Evolutionary conservation across 2,329 filamentous ascomycete species (phyloP).

Genomic region (Cladosporium sp.): DNA sequence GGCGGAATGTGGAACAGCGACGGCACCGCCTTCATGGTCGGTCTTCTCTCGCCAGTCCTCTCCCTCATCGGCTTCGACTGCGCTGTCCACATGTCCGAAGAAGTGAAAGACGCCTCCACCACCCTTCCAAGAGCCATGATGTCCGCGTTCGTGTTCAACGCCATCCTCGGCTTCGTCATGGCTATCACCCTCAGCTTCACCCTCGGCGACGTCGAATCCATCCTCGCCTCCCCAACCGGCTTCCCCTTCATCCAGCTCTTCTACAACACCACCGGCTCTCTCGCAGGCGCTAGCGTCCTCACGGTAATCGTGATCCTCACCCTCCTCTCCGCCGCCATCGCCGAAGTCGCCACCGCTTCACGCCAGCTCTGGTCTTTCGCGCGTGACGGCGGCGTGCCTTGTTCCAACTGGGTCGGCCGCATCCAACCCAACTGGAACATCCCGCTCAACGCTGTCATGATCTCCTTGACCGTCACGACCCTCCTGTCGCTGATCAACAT

Average conservation of each 20-base stretch:
- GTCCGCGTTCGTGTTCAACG: slow-evolving; percentile 46
- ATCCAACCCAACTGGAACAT: slow-evolving; percentile 27
- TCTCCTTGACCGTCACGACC: slow-evolving; percentile 52
- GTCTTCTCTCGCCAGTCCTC: slow-evolving; percentile 31
- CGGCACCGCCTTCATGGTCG: slow-evolving; percentile 31
- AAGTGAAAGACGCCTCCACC: slow-evolving; percentile 45
- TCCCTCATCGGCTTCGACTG: slow-evolving; percentile 35
- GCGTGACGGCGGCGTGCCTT: slow-evolving; percentile 40
- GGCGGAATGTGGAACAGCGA: slow-evolving; percentile 32
- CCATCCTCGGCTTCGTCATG: slow-evolving; percentile 44
- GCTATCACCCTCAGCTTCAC: slow-evolving; percentile 44
- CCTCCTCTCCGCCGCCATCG: slow-evolving; percentile 30
- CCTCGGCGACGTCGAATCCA: slow-evolving; percentile 37
- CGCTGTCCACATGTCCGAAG: slow-evolving; percentile 43
- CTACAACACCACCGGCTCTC: slow-evolving; percentile 41
- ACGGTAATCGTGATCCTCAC: slow-evolving; percentile 37
- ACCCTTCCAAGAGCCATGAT: slow-evolving; percentile 48
- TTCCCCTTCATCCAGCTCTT: slow-evolving; percentile 52
- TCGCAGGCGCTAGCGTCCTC: slow-evolving; percentile 44
- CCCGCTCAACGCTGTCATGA: slow-evolving; percentile 32
- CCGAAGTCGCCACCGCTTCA: slow-evolving; percentile 38
- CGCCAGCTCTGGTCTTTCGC: slow-evolving; percentile 40
- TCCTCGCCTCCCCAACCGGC: slow-evolving; percentile 40
- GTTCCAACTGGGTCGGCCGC: slow-evolving; percentile 33
- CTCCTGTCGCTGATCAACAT: slow-evolving; percentile 41